Evolutionary conservation across 768 basidiomycete genomes (phyloP).

Genomic region (Dentipellis sp.): DNA sequence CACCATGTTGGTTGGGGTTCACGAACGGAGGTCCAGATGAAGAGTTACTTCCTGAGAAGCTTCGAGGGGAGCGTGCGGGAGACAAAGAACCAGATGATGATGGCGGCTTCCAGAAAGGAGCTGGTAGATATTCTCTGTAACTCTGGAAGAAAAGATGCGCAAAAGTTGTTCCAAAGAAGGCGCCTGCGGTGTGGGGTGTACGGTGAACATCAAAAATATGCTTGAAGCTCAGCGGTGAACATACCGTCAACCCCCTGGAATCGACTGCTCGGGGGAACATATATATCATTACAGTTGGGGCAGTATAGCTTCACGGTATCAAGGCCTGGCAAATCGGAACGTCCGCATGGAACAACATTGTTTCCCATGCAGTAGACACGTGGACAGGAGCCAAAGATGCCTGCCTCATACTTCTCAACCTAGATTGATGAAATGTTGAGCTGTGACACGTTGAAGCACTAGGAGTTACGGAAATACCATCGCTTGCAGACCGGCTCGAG

Average conservation of each 20-base stretch:
- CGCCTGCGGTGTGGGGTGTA: constrained; percentile 43
- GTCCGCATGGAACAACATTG: constrained; percentile 90
- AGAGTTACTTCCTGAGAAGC: constrained; percentile 38
- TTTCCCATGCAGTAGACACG: constrained; percentile 87
- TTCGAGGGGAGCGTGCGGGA: constrained; percentile 47
- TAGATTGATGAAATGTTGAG: constrained; percentile 22
- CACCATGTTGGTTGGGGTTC: constrained; percentile 85
- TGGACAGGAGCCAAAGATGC: constrained; percentile 89
- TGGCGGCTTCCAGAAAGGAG: constrained; percentile 79
- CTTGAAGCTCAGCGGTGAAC: constrained; percentile 17
- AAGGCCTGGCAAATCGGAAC: constrained; percentile 90
- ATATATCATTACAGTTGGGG: constrained; percentile 97
- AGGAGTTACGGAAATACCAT: constrained; percentile 54
- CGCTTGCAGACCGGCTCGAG: constrained; percentile 84
- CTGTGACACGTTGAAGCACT: constrained; percentile 12
- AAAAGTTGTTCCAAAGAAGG: constrained; percentile 99
- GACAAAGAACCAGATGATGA: constrained; percentile 40
- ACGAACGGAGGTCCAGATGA: constrained; percentile 48
- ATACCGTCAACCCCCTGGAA: constrained; percentile 94
- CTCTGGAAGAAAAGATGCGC: constrained; percentile 97
- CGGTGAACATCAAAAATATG: not conserved
- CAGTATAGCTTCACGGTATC: constrained; percentile 98
- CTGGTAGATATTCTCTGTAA: constrained; percentile 90
- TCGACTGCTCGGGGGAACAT: constrained; percentile 88
- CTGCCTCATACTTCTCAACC: constrained; percentile 94